Conservation (phyloP, 2,329 filamentous ascomycete genomes). For the Epichloe sylvatica region DNA sequence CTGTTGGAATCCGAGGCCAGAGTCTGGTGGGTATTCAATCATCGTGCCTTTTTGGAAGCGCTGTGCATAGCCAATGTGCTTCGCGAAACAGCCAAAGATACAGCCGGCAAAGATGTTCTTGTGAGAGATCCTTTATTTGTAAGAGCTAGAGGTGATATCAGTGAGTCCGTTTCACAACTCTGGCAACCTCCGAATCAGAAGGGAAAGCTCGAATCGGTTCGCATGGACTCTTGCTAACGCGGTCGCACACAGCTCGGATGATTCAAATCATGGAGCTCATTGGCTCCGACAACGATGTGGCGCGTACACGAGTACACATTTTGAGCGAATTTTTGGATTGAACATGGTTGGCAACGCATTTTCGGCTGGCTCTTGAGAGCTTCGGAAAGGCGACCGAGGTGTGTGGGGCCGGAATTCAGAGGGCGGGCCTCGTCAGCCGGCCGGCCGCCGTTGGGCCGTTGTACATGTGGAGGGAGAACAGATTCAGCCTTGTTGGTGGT, state of each 20-base stretch:
- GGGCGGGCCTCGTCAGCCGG: too few species aligned
- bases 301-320: constrained; percentile 44
- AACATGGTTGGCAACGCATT: not conserved
- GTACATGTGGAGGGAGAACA: too few species aligned
- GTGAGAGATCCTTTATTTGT: constrained; percentile 43
- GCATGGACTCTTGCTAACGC: not conserved
- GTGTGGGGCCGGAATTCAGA: too few species aligned
- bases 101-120: constrained; percentile 30
- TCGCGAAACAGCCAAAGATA: constrained; percentile 34
- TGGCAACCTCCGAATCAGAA: not conserved
- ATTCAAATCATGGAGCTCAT: constrained; percentile 49
- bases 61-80: constrained; percentile 51
- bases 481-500: too few species aligned
- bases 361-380: not conserved
- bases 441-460: too few species aligned
- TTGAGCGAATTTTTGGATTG: constrained; percentile 36
- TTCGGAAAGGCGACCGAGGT: not conserved
- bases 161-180: constrained; percentile 26
- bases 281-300: constrained; percentile 44
- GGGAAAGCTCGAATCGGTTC: not conserved
- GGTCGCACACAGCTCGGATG: constrained; percentile 35
- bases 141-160: constrained; percentile 46
- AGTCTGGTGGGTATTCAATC: constrained; percentile 78
- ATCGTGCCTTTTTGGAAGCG: constrained; percentile 70
- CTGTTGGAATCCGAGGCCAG: constrained; percentile 57